Conservation (phyloP, 805 yeast species). For the Zygoascus tannicola region DNA sequence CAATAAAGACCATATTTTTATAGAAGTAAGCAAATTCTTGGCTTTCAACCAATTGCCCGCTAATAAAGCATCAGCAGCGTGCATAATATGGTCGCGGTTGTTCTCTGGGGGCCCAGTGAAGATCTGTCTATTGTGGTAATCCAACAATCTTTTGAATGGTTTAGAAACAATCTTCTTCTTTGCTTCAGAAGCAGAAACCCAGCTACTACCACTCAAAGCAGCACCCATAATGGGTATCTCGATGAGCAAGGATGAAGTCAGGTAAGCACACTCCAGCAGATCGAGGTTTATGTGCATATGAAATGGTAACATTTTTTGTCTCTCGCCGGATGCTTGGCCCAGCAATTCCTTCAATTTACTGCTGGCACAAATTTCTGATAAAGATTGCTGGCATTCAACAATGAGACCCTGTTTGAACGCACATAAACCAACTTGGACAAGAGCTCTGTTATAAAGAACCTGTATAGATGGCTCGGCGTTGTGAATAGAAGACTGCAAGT, state of each 20-base stretch:
- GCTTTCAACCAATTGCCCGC: conserved; percentile 85
- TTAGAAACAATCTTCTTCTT: conserved; percentile 61
- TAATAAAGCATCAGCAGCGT: conserved; percentile 82
- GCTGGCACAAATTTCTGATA: conserved; percentile 81
- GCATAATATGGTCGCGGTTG: conserved; percentile 85
- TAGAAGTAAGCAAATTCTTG: conserved; percentile 57
- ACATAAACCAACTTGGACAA: conserved; percentile 90
- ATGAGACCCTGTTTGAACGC: conserved; percentile 88
- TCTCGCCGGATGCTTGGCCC: conserved; percentile 75
- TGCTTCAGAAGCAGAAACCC: conserved; percentile 43
- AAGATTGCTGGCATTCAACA: conserved; percentile 74
- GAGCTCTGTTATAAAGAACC: conserved; percentile 87
- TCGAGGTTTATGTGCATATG: conserved; percentile 97
- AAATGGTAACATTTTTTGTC: conserved; percentile 84
- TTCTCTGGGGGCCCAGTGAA: conserved; percentile 98
- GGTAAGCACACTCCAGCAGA: conserved; percentile 85
- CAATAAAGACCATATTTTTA: conserved; percentile 80
- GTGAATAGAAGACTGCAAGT: conserved; percentile 73
- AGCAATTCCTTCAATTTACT: conserved; percentile 82
- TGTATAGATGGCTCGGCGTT: conserved; percentile 79
- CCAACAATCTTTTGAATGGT: conserved; percentile 84
- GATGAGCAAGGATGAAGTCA: conserved; percentile 78
- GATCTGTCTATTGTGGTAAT: conserved; percentile 85
- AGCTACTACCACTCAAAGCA: conserved; percentile 18
- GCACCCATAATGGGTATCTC: conserved; percentile 84